Conservation (phyloP, 805 yeast species). For the Kurtzmaniella cleridarum region DNA sequence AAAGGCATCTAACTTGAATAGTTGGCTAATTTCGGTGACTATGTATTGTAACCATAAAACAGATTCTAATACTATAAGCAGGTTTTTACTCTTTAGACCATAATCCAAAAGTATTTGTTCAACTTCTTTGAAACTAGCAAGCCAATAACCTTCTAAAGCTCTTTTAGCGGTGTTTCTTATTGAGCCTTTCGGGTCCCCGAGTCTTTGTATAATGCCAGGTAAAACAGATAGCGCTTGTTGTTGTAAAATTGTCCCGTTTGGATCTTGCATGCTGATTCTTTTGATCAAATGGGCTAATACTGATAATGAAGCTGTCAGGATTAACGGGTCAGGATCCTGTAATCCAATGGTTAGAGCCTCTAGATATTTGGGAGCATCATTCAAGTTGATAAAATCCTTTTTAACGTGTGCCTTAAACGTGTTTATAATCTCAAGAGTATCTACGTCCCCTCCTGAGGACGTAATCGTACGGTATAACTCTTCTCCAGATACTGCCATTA, state of each 20-base stretch:
- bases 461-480: neutral
- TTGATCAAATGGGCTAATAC: slow-evolving; percentile 53
- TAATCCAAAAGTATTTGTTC: slow-evolving; percentile 39
- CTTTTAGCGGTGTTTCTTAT: slow-evolving; percentile 41
- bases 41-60: slow-evolving; percentile 41
- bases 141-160: slow-evolving; percentile 52
- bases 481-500: slow-evolving; percentile 3
- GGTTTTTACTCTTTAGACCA: slow-evolving; percentile 37
- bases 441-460: slow-evolving; percentile 4
- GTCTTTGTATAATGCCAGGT: slow-evolving; percentile 45
- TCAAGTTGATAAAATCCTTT: slow-evolving; percentile 47
- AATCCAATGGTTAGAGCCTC: slow-evolving; percentile 45
- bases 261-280: slow-evolving; percentile 54
- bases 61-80: slow-evolving; percentile 36
- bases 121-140: slow-evolving; percentile 44
- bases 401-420: slow-evolving; percentile 49
- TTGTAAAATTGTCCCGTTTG: slow-evolving; percentile 31
- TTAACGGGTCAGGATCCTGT: slow-evolving; percentile 30
- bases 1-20: slow-evolving; percentile 24
- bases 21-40: slow-evolving; percentile 26
- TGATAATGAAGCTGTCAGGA: slow-evolving; percentile 41
- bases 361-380: slow-evolving; percentile 44
- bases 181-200: slow-evolving; percentile 36
- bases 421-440: slow-evolving; percentile 15
- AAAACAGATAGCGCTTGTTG: slow-evolving; percentile 40